Evolutionary conservation across 2,329 filamentous ascomycete species (phyloP).

Genomic region (Neospermospora avenae): DNA sequence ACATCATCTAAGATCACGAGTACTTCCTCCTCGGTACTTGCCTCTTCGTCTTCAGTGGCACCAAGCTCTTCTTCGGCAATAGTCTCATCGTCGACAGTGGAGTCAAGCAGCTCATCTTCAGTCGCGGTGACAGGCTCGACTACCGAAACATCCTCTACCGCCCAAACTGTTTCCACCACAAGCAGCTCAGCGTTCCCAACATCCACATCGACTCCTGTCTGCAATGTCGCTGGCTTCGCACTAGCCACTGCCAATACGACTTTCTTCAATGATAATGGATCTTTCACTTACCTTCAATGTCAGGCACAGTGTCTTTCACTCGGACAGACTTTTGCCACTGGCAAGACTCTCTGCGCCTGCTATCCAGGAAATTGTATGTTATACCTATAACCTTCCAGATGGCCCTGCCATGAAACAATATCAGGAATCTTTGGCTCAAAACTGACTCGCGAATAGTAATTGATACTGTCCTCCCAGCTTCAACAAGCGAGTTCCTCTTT

Average conservation of each 20-base stretch:
- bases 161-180: too few relatives aligned
- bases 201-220: neutral
- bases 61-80: conserved; percentile 9
- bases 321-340: neutral
- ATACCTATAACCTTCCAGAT: too few relatives aligned
- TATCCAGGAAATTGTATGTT: neutral
- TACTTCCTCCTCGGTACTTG: neutral
- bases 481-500: too few relatives aligned
- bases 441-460: too few relatives aligned
- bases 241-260: neutral
- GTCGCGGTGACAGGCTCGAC: too few relatives aligned
- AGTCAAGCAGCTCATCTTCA: neutral
- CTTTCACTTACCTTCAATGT: neutral
- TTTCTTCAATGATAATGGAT: neutral
- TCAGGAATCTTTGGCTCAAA: too few relatives aligned
- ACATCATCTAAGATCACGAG: conserved; percentile 7
- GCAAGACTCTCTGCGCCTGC: neutral
- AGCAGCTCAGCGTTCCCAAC: neutral
- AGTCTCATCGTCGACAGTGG: neutral
- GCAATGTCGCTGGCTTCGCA: neutral
- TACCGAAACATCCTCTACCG: too few relatives aligned
- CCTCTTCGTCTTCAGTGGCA: conserved; percentile 1
- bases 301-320: neutral
- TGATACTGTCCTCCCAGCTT: too few relatives aligned
- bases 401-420: too few relatives aligned